Evolutionary conservation across 75 land plant species (phyloP), one percentile per base, ranked within the genome.

Genomic region (Adiantum capillusveneris): DNA sequence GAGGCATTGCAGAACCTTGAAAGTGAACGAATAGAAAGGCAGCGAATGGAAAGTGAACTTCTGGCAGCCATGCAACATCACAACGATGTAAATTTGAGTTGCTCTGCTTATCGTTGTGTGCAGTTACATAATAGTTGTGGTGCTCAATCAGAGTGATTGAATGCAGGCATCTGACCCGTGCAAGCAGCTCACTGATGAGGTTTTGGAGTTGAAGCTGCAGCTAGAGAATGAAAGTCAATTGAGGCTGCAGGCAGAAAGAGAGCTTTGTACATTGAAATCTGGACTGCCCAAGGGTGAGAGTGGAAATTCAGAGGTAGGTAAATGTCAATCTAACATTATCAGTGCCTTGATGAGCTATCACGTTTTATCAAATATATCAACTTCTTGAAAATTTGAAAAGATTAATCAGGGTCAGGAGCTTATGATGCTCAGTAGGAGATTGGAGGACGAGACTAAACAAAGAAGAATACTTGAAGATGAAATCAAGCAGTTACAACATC

Each of bases 381-480:
- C 31, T 37, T 2, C 31, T 18, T 9, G 14, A n/a, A 20, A 27
- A 1, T n/a, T 28, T 34, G 3, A 41, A 2, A 41, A 19, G 29
- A 14, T 11, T 18, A 48, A 48, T 13, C 28, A 53, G 55, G 28
- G 55, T 6, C 55, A 53, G 28, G 55, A 53, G 18, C 6, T 25
- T 53, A 22, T 24, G 3, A 53, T 26, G 3, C 55, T 53, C 16
- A 53, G 28, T 26, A 79, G 80, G 58, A 70, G 78, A 65, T 66
- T 95, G 58, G 91, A 86, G 53, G 91, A 86, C 60, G 99, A 95
- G 71, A 67, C 59, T 51, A 59, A 57, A 55, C 72, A 81, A 37
- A 86, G 80, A 57, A 68, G 71, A 34, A 81, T 75, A 60, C 81
- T 90, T 55, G 91, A 95, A 80, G 80, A 76, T 25, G 96, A 95